A percentile compares a stretch with the other conserved stretches of the same genome.
Evolutionary conservation across 495 filamentous ascomycete species (phyloP).

Genomic region (Xylaria palmicola): DNA sequence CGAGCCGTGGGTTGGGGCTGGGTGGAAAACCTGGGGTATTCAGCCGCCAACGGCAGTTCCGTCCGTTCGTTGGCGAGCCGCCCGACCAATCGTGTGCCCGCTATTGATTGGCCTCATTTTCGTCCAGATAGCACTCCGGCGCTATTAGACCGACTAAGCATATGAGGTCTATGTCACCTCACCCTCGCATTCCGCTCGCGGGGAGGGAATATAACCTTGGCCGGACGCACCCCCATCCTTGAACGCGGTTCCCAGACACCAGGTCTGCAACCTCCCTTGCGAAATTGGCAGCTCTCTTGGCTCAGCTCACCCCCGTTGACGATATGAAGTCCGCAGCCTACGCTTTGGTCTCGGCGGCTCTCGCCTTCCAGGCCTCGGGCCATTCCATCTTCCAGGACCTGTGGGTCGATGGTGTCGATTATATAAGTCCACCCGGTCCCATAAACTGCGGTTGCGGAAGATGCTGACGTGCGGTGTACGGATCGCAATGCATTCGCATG

Average conservation of each 20-base stretch:
- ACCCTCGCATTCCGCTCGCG: not conserved
- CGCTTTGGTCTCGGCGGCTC: constrained; percentile 23
- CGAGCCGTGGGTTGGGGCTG: constrained; percentile 1
- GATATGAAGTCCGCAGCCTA: constrained; percentile 35
- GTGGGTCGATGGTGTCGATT: constrained; percentile 40
- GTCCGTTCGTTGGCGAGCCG: constrained; percentile 6
- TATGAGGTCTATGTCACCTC: constrained; percentile 17
- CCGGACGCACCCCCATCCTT: not conserved
- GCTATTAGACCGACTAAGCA: constrained; percentile 22
- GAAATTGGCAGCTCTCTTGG: constrained; percentile 1
- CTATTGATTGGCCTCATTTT: constrained; percentile 21
- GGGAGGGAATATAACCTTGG: constrained; percentile 6
- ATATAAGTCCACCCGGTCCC: constrained; percentile 25
- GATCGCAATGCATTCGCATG: constrained; percentile 34
- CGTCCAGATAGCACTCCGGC: constrained; percentile 22
- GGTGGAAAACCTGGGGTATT: constrained; percentile 30
- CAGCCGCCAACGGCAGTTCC: constrained; percentile 25
- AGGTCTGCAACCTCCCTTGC: not conserved
- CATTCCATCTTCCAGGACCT: constrained; percentile 39
- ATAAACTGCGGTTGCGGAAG: not conserved
- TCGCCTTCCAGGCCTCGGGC: constrained; percentile 32
- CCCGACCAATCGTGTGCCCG: constrained; percentile 23
- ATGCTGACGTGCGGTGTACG: constrained; percentile 20
- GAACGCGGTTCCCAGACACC: not conserved
- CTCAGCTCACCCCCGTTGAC: constrained; percentile 13